Evolutionary conservation across 2,329 filamentous ascomycete species (phyloP).

Genomic region (Tolypocladium ophioglossoides): DNA sequence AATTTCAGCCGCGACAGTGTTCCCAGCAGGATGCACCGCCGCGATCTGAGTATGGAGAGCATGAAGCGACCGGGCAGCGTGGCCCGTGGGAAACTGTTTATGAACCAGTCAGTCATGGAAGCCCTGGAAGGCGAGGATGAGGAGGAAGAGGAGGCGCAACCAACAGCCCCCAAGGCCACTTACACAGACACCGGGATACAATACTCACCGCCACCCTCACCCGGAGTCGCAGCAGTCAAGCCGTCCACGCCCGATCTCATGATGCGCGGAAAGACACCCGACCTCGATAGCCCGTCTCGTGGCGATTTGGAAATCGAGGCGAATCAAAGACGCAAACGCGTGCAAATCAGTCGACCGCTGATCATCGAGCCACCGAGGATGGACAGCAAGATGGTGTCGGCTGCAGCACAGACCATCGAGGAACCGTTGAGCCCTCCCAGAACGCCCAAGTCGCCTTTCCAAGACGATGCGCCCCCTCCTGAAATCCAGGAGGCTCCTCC

Average conservation of each 20-base stretch:
- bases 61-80: constrained; percentile 44
- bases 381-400: constrained; percentile 49
- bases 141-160: constrained; percentile 23
- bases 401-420: constrained; percentile 12
- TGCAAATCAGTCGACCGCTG: constrained; percentile 41
- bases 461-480: constrained; percentile 29
- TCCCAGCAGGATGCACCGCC: constrained; percentile 35
- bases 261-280: constrained; percentile 25
- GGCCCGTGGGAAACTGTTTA: constrained; percentile 38
- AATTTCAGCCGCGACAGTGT: constrained; percentile 49
- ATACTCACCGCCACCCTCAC: constrained; percentile 73
- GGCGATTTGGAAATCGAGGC: constrained; percentile 54
- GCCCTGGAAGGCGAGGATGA: constrained; percentile 45
- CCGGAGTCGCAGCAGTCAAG: constrained; percentile 34
- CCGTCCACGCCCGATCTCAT: constrained; percentile 29
- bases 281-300: constrained; percentile 31
- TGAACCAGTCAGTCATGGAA: constrained; percentile 45
- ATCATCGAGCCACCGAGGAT: constrained; percentile 33
- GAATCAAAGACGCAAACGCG: constrained; percentile 63
- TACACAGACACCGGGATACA: constrained; percentile 75
- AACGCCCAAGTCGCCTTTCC: constrained; percentile 45
- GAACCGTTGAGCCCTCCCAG: constrained; percentile 49
- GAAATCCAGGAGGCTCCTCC: constrained; percentile 13
- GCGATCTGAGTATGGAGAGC: constrained; percentile 50
- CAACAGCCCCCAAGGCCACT: constrained; percentile 26